Conservation (phyloP, 352 stramenopile species). For the Pythium sp. region DNA sequence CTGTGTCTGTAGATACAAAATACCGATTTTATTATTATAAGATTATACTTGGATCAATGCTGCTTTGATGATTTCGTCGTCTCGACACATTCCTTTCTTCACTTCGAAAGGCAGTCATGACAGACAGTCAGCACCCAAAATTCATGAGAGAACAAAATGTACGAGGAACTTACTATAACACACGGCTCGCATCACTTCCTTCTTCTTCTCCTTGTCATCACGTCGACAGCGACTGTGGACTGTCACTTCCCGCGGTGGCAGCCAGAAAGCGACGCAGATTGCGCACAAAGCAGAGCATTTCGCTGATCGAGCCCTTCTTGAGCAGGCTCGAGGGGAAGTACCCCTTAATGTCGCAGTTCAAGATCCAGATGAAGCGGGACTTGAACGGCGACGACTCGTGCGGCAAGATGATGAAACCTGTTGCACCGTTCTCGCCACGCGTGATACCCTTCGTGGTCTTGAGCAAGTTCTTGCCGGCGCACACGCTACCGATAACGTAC, state of each 20-base stretch:
- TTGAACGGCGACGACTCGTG: slow-evolving; percentile 76
- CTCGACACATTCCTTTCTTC: not conserved
- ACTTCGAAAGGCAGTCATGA: slow-evolving; percentile 10
- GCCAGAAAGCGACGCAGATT: slow-evolving; percentile 73
- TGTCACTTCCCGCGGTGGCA: slow-evolving; percentile 41
- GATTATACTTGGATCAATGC: slow-evolving; percentile 12
- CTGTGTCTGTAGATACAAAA: slow-evolving; percentile 11
- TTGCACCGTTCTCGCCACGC: slow-evolving; percentile 74
- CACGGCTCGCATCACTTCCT: not conserved
- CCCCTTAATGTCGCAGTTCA: slow-evolving; percentile 86
- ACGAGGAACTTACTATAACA: slow-evolving; percentile 14
- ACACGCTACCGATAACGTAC: slow-evolving; percentile 65
- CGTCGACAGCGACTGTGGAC: slow-evolving; percentile 20
- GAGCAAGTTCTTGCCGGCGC: slow-evolving; percentile 67
- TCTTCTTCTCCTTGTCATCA: slow-evolving; percentile 14
- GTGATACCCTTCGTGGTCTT: slow-evolving; percentile 69
- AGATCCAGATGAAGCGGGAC: slow-evolving; percentile 73
- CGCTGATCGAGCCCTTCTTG: slow-evolving; percentile 76
- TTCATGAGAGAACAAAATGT: not conserved
- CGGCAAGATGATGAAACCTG: slow-evolving; percentile 71
- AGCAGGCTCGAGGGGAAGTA: slow-evolving; percentile 80
- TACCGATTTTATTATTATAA: slow-evolving; percentile 19
- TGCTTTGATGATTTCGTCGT: not conserved
- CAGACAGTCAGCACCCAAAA: slow-evolving; percentile 11
- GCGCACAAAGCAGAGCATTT: slow-evolving; percentile 75